Evolutionary conservation across 208 protist species (phyloP), one percentile per base, ranked within the genome.

Genomic region (Trypanosoma rangeli): DNA sequence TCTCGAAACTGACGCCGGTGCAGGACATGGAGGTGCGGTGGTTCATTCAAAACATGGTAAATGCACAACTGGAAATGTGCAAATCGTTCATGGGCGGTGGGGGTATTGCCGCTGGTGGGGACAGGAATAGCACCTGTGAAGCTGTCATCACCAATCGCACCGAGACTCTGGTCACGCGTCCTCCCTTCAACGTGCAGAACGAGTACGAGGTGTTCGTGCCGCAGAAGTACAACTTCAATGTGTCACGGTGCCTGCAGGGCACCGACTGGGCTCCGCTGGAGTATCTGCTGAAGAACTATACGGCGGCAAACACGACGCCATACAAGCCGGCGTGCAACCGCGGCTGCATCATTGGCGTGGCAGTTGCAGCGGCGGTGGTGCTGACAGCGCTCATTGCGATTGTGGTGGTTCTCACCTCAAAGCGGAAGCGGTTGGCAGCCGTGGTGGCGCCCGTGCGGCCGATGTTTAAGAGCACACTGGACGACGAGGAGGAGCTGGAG

Each of bases 321-420:
- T 49, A 49, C 35, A 26, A 72, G 69, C n/a, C n/a, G n/a, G n/a
- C n/a, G n/a, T 94, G 88, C 54, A 72, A 62, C 26, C 87, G 82
- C 4, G 85, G 83, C 37, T 94, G 88, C 72, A 88, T 94, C 48
- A 84, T 94, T 24, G 84, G 72, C 31, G 67, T 94, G 33, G 88
- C 88, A 29, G 81, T 92, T 5, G 84, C 62, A 35, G 72, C 74
- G 26, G 83, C 88, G 10, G 77, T 92, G 20, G 71, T 91, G 22
- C 73, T 81, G n/a, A 67, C 79, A 15, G 70, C 83, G 18, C 67
- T 91, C 24, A 79, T 92, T 33, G 79, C 86, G 3, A 37, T 80
- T 2, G 59, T 88, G 3, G 82, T 94, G 44, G 85, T 94, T 7
- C 26, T 87, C n/a, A 85, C 78, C 13, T 91, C 85, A 52, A 94